Base-by-base conservation (phyloP, 2,329 filamentous ascomycete species). In the Aureobasidium sp. region DNA sequence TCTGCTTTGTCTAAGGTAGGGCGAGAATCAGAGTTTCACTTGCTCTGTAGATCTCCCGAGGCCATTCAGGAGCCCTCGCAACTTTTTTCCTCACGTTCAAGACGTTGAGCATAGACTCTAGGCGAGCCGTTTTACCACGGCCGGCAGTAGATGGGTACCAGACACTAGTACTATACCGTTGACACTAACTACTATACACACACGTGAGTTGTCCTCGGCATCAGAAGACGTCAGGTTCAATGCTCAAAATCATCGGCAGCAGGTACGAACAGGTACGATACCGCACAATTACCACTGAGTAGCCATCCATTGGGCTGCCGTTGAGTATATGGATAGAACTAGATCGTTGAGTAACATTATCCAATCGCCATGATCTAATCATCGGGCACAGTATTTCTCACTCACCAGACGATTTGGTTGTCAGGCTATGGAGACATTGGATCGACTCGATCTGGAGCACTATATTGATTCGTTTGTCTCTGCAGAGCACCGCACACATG, bases 191-290 rank as follows among this genome's bases (percentile, higher is more conserved):
- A 34, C 37, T 44, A 60, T 51, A 60, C 36, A 60, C 37, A 58
- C 57, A 60, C 57, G 57, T 60, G 57, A 60, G 57, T 26, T 26
- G 26, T 17, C 46, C 23, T 34, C 44, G 17, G 57, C 44, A 51
- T 50, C 46, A 46, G 46, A 50, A 51, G 36, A 60, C 23, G 46
- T 50, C 56, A 41, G 27, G 20, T 32, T 32, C 34, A 15, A 7
- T 17, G 6, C 23, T 23, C 15, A 23, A 26, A 5, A 29, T 17
- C 42, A 27, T 51, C 37, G 57, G 26, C 41, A 34, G 13, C 10
- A 46, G 13, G 34, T 34, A 36, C 53, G 17, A 20, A 12, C 41
- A 44, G 29, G n/a, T 46, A 8, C 2, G 13, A 42, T 55, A 29
- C 51, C 34, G 27, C 5, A 23, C 46, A 15, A 32, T 42, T 3